These are phyloP conservation scores for Prunus mongolica DNA, from an alignment of 306 rosid genomes.

Conservation along the genomic window DNA sequence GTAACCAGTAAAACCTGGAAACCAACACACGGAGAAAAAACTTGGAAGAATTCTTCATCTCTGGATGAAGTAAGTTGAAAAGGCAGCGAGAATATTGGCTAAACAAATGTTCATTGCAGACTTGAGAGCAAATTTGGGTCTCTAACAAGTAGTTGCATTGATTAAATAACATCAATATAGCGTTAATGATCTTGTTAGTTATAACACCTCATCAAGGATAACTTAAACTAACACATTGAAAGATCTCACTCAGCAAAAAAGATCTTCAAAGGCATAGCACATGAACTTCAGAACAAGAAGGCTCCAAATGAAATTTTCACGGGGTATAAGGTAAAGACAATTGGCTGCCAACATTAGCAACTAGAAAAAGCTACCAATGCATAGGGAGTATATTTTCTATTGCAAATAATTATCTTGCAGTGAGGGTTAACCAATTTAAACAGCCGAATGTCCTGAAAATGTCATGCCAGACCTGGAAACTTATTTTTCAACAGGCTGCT, in stretches of 20 bases:
- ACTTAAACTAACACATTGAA: not conserved
- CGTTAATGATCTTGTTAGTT: not conserved
- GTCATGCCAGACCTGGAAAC: slow-evolving; percentile 20
- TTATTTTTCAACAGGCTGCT: not conserved
- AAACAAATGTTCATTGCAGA: not conserved
- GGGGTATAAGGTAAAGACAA: slow-evolving; percentile 5
- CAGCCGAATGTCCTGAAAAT: slow-evolving; percentile 21
- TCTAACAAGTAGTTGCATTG: not conserved
- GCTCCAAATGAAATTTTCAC: slow-evolving; percentile 3
- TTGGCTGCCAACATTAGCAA: slow-evolving; percentile 15
- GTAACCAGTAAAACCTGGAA: not conserved
- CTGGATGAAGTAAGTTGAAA: too few relatives aligned
- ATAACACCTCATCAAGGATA: not conserved
- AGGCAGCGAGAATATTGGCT: too few relatives aligned
- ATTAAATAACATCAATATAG: too few relatives aligned
- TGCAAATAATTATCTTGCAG: slow-evolving; percentile 18
- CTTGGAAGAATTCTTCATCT: not conserved
- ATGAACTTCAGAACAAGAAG: not conserved
- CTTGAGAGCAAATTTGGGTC: not conserved
- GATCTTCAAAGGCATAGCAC: not conserved
- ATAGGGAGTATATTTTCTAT: not conserved
- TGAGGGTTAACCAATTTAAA: slow-evolving; percentile 10
- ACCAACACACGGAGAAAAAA: not conserved
- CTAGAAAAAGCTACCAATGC: slow-evolving; percentile 9
- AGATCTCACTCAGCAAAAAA: not conserved